phyloP scores from a whole-genome alignment of 306 rosid species.

The Castanea sativa region DNA sequence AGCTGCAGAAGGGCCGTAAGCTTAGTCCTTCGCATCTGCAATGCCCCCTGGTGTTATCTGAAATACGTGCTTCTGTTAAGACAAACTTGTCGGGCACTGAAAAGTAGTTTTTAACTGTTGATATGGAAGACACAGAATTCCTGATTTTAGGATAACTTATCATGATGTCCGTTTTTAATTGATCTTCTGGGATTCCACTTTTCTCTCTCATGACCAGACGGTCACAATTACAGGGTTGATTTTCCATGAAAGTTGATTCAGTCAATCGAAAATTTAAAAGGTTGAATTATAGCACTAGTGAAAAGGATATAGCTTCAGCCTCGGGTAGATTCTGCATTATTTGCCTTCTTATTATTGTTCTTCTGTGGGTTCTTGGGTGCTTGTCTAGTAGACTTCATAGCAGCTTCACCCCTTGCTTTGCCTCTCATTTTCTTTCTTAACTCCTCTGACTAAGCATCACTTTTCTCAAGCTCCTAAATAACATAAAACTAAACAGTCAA shows the following conservation, averaged over 20 bases:
- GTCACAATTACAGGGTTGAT: neutral
- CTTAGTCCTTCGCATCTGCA: conserved; percentile 87
- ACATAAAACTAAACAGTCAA: too few relatives aligned
- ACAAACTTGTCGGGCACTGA: conserved; percentile 17
- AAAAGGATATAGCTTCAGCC: conserved; percentile 97
- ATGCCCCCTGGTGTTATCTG: conserved; percentile 95
- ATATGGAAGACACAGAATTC: too few relatives aligned
- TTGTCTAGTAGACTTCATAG: too few relatives aligned
- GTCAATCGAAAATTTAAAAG: neutral
- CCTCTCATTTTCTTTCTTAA: too few relatives aligned
- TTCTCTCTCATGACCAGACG: neutral
- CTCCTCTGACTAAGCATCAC: too few relatives aligned
- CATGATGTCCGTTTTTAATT: neutral
- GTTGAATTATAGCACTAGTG: neutral
- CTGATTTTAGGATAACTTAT: too few relatives aligned
- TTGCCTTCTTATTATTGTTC: too few relatives aligned
- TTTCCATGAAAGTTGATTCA: neutral
- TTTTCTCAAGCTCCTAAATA: too few relatives aligned
- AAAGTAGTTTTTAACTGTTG: too few relatives aligned
- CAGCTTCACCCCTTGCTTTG: too few relatives aligned
- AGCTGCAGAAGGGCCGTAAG: neutral
- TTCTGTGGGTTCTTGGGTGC: too few relatives aligned
- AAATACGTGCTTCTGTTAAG: conserved; percentile 67
- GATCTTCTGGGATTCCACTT: neutral
- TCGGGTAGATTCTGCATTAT: conserved; percentile 58